Conservation (phyloP, 2,329 filamentous ascomycete species). For the Raffaelea deltoideospora region DNA sequence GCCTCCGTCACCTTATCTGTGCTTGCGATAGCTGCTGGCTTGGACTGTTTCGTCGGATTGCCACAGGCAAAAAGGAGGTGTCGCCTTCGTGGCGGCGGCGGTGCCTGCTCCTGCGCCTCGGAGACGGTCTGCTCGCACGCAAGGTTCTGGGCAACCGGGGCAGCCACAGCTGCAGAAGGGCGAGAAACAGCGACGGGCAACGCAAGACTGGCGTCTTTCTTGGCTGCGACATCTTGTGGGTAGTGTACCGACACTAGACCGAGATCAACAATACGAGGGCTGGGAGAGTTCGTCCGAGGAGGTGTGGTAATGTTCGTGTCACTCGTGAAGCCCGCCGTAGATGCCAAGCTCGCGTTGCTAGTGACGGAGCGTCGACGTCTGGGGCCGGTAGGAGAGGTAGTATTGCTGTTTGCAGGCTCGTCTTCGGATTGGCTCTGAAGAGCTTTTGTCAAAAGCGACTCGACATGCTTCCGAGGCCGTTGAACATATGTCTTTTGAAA, state of each 20-base stretch:
- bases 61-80: slow-evolving; percentile 89
- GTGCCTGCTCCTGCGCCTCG: slow-evolving; percentile 16
- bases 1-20: no score
- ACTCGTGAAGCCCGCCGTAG: slow-evolving; percentile 85
- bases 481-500: slow-evolving; percentile 33
- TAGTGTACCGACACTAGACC: slow-evolving; percentile 16
- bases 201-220: slow-evolving; percentile 24
- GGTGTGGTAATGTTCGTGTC: slow-evolving; percentile 85
- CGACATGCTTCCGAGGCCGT: slow-evolving; percentile 40
- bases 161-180: no score
- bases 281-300: slow-evolving; percentile 74
- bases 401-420: slow-evolving; percentile 24
- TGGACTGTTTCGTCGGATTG: slow-evolving; percentile 34
- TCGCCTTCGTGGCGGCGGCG: slow-evolving; percentile 59
- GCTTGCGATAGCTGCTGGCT: slow-evolving; percentile 9
- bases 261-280: slow-evolving; percentile 59
- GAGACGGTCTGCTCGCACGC: slow-evolving; percentile 11
- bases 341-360: slow-evolving; percentile 67
- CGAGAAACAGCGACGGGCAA: no score
- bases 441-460: slow-evolving; percentile 78
- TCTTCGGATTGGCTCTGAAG: slow-evolving; percentile 54
- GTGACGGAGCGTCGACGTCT: slow-evolving; percentile 49
- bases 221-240: slow-evolving; percentile 12
- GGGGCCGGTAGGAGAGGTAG: slow-evolving; percentile 17
- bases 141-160: no score